phyloP scores from a whole-genome alignment of 2,329 filamentous ascomycete genomes.

The Leptographium galeiforme region DNA sequence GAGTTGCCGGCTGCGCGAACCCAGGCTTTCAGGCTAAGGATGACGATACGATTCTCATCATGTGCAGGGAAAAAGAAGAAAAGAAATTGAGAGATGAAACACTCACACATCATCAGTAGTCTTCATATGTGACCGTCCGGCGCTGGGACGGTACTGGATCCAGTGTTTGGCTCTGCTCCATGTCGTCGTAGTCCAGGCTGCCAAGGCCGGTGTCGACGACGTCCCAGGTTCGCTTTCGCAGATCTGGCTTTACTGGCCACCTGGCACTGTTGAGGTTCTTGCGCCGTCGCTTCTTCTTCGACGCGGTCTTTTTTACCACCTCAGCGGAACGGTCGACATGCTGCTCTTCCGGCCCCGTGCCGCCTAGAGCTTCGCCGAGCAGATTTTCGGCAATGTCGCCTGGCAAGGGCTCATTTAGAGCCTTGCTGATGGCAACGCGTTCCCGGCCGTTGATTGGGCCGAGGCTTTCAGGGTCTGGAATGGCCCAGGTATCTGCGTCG shows the following conservation, averaged over 20 bases:
- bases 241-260: conserved; percentile 39
- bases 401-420: no score
- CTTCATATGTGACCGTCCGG: conserved; percentile 33
- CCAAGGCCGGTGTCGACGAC: conserved; percentile 48
- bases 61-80: conserved; percentile 16
- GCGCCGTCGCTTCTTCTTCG: conserved; percentile 10
- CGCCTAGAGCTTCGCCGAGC: not conserved
- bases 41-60: conserved; percentile 95
- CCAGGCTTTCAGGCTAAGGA: conserved; percentile 72
- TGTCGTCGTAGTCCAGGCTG: conserved; percentile 45
- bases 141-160: conserved; percentile 22
- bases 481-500: not conserved
- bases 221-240: conserved; percentile 56
- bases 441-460: not conserved
- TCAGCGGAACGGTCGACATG: not conserved
- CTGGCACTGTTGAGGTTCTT: conserved; percentile 18
- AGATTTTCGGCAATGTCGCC: no score
- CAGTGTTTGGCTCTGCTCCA: conserved; percentile 14
- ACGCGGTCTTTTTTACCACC: not conserved
- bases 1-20: conserved; percentile 14
- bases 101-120: conserved; percentile 15
- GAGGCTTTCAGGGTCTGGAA: not conserved
- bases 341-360: no score
- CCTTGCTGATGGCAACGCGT: not conserved
- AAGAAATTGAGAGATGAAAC: not conserved